phyloP scores from a whole-genome alignment of 1,284 basidiomycete species.

The Papiliotrema terrestris region DNA sequence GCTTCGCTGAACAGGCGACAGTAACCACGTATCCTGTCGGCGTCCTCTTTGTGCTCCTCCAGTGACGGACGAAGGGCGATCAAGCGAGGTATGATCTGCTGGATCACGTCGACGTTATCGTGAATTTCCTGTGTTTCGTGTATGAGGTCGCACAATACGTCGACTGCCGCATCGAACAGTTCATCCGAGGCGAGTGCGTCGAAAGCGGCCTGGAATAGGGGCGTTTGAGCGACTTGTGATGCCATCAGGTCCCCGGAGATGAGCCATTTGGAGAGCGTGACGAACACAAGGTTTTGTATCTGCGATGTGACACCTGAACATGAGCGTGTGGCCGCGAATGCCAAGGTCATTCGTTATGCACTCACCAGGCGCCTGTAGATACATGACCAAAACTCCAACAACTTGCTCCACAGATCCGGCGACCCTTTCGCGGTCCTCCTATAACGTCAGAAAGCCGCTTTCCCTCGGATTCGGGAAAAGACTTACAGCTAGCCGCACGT shows the following conservation, averaged over 20 bases:
- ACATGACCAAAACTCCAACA: conserved; percentile 77
- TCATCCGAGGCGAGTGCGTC: conserved; percentile 77
- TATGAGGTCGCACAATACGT: conserved; percentile 89
- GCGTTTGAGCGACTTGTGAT: conserved; percentile 64
- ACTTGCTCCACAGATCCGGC: conserved; percentile 70
- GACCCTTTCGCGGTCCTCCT: conserved; percentile 58
- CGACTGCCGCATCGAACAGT: conserved; percentile 88
- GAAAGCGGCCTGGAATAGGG: conserved; percentile 80
- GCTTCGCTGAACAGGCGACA: conserved; percentile 92
- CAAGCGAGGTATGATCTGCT: conserved; percentile 78
- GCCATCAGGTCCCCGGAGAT: conserved; percentile 78
- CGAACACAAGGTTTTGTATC: conserved; percentile 84
- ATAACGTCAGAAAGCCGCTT: background rate
- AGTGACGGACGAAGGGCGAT: conserved; percentile 69
- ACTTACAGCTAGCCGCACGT: conserved; percentile 82
- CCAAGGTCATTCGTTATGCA: conserved; percentile 2
- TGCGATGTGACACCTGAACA: conserved; percentile 70
- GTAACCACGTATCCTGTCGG: conserved; percentile 84
- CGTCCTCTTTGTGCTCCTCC: conserved; percentile 60
- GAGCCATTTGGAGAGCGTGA: conserved; percentile 84
- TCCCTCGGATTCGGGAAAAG: background rate
- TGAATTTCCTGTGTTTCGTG: conserved; percentile 98
- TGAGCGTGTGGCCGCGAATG: conserved; percentile 1
- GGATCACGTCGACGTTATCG: conserved; percentile 85
- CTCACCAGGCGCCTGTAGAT: conserved; percentile 82